These are phyloP conservation scores for Bipolaris sorokiniana DNA, from an alignment of 2,329 filamentous ascomycete genomes.

Conservation along the genomic window DNA sequence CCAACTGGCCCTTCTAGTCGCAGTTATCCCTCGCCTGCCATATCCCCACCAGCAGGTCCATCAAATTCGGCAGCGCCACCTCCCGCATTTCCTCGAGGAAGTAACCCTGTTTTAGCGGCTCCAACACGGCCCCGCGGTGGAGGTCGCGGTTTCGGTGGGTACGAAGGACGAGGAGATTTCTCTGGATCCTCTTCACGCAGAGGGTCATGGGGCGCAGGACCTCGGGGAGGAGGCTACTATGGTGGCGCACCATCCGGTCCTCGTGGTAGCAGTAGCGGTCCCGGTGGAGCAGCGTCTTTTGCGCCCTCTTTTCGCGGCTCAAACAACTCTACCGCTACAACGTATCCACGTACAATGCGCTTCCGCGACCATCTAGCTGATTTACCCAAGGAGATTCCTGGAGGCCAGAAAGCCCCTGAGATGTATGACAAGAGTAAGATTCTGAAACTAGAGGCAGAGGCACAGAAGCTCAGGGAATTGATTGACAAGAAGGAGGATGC, in stretches of 20 bases:
- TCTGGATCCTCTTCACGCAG: conserved; percentile 42
- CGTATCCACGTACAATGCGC: conserved; percentile 56
- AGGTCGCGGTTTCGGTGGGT: conserved; percentile 48
- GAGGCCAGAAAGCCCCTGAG: conserved; percentile 53
- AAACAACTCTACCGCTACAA: conserved; percentile 52
- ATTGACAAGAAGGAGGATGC: conserved; percentile 56
- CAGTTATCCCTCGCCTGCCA: conserved; percentile 46
- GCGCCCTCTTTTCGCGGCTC: conserved; percentile 51
- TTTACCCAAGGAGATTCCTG: conserved; percentile 53
- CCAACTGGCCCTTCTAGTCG: conserved; percentile 49
- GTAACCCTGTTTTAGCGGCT: conserved; percentile 48
- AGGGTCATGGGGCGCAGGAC: conserved; percentile 44
- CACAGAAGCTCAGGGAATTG: conserved; percentile 51
- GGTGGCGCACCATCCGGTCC: conserved; percentile 46
- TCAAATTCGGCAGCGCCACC: conserved; percentile 39
- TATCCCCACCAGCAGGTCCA: conserved; percentile 51
- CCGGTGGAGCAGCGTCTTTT: conserved; percentile 37
- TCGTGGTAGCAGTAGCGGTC: conserved; percentile 35
- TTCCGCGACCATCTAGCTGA: conserved; percentile 53
- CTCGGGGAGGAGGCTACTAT: conserved; percentile 40
- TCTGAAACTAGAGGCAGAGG: conserved; percentile 55
- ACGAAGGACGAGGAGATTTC: conserved; percentile 47
- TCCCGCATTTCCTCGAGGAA: conserved; percentile 43
- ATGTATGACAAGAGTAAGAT: conserved; percentile 53
- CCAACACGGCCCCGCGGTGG: conserved; percentile 51